Evolutionary conservation across 768 basidiomycete genomes (phyloP).

Genomic region (Suillus lakei): DNA sequence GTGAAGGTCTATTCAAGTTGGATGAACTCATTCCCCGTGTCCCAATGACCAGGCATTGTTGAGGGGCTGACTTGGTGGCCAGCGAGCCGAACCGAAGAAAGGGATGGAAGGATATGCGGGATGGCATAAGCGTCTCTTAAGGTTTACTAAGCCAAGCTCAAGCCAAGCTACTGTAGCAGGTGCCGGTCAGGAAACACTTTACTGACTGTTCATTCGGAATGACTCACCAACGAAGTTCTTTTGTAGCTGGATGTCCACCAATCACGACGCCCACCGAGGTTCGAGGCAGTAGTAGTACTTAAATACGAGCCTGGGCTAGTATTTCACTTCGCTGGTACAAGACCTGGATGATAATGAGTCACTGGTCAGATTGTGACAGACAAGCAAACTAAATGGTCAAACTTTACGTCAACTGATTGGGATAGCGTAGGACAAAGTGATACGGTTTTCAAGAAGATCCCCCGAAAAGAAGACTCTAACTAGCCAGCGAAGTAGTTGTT

Average conservation of each 20-base stretch:
- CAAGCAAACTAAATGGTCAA: background rate
- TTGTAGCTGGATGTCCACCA: background rate
- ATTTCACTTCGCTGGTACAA: background rate
- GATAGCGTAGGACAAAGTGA: background rate
- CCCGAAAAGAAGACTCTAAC: background rate
- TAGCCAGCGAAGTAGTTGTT: background rate
- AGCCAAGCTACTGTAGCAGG: background rate
- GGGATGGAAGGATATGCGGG: background rate
- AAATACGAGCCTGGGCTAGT: background rate
- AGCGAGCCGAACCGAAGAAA: background rate
- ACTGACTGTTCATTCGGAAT: background rate
- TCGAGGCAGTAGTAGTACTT: background rate
- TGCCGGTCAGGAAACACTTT: background rate
- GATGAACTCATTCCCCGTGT: constrained; percentile 33
- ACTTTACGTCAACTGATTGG: background rate
- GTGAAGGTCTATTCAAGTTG: constrained; percentile 61
- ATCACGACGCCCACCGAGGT: background rate
- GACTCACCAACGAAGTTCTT: background rate
- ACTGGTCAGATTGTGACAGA: background rate
- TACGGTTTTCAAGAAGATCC: background rate
- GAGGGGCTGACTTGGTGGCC: background rate
- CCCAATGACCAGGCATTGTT: background rate
- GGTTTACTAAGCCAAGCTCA: background rate
- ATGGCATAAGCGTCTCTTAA: background rate
- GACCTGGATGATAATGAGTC: too few species aligned